phyloP scores from a whole-genome alignment of 2,329 filamentous ascomycete species.

The Hypomyces perniciosus region DNA sequence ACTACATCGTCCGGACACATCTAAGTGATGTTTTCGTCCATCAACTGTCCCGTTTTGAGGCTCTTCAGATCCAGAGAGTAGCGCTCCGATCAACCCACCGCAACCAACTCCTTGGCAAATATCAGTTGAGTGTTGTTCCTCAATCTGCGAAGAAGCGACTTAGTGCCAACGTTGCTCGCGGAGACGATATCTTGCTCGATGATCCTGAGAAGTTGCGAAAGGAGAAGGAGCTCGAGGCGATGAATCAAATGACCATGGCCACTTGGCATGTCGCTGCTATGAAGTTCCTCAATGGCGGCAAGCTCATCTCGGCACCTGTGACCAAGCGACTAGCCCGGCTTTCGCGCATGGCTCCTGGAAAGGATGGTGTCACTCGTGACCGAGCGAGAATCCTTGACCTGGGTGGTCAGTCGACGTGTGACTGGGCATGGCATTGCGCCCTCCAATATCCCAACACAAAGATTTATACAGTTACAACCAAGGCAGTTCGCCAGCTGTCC shows the following conservation, averaged over 20 bases:
- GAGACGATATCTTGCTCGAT: slow-evolving; percentile 58
- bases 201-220: slow-evolving; percentile 57
- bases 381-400: slow-evolving; percentile 74
- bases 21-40: slow-evolving; percentile 76
- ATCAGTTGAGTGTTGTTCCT: slow-evolving; percentile 65
- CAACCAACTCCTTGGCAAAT: slow-evolving; percentile 79
- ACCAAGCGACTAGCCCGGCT: slow-evolving; percentile 54
- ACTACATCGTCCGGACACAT: slow-evolving; percentile 60
- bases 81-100: slow-evolving; percentile 67
- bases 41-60: slow-evolving; percentile 78
- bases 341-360: slow-evolving; percentile 42
- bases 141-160: slow-evolving; percentile 65
- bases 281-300: slow-evolving; percentile 59
- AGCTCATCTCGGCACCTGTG: slow-evolving; percentile 57
- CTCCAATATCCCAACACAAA: slow-evolving; percentile 78
- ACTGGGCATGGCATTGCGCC: slow-evolving; percentile 95
- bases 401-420: slow-evolving; percentile 75
- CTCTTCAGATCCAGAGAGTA: slow-evolving; percentile 75
- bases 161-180: slow-evolving; percentile 67
- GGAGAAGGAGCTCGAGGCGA: slow-evolving; percentile 76
- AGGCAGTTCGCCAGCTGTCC: slow-evolving; percentile 61
- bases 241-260: slow-evolving; percentile 60
- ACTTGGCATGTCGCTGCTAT: slow-evolving; percentile 57
- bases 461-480: slow-evolving; percentile 81
- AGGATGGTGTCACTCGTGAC: slow-evolving; percentile 39